Evolutionary conservation across 2,329 filamentous ascomycete species (phyloP).

Genomic region (Calonectria pseudoreteaudii): DNA sequence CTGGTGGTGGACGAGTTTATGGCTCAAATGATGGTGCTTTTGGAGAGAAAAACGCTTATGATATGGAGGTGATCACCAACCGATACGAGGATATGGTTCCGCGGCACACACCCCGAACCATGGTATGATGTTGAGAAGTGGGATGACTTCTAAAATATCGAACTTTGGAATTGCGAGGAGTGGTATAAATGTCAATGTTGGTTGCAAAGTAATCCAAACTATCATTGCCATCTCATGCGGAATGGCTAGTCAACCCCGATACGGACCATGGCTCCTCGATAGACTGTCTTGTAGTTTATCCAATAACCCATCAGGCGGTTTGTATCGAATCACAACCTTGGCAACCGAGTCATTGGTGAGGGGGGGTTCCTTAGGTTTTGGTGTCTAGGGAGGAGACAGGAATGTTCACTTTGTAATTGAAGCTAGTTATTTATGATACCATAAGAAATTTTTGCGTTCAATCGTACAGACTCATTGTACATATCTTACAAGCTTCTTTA

Average conservation of each 20-base stretch:
- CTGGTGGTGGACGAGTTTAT: slow-evolving; percentile 56
- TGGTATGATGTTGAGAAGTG: slow-evolving; percentile 47
- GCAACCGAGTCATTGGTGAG: background rate
- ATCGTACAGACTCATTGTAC: slow-evolving; percentile 49
- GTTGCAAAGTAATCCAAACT: slow-evolving; percentile 10
- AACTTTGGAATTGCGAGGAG: slow-evolving; percentile 19
- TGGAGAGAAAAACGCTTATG: slow-evolving; percentile 53
- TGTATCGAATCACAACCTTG: too few relatives aligned
- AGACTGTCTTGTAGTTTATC: background rate
- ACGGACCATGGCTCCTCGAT: background rate
- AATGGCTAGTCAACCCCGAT: slow-evolving; percentile 15
- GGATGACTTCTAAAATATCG: background rate
- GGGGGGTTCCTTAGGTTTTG: background rate
- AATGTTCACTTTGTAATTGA: background rate
- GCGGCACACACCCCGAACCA: slow-evolving; percentile 59
- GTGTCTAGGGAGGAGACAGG: background rate
- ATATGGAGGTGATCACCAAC: slow-evolving; percentile 64
- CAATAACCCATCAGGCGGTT: background rate
- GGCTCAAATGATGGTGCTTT: slow-evolving; percentile 50
- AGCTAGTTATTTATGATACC: slow-evolving; percentile 14
- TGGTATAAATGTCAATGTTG: slow-evolving; percentile 10
- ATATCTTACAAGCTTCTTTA: slow-evolving; percentile 49
- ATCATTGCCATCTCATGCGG: slow-evolving; percentile 10
- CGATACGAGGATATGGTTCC: slow-evolving; percentile 71
- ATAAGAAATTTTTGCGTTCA: slow-evolving; percentile 29